phyloP scores from a whole-genome alignment of 345 rosid genomes.

The Eucalyptus grandis region DNA sequence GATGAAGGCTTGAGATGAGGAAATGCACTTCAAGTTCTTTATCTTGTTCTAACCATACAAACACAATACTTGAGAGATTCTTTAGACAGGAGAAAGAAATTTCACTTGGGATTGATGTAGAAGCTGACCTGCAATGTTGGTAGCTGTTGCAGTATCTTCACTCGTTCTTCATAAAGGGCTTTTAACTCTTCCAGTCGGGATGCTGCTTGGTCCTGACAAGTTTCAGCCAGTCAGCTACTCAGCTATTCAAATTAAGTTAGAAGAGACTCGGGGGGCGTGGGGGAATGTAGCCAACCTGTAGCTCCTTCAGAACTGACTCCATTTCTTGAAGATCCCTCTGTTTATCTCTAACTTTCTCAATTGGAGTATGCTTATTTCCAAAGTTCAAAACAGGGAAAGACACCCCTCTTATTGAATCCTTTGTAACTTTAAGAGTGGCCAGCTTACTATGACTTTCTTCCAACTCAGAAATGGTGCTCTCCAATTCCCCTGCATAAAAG shows the following conservation, averaged over 20 bases:
- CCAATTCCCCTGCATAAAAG: conserved; percentile 57
- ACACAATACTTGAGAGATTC: conserved; percentile 1
- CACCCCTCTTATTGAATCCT: conserved; percentile 71
- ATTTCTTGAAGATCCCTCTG: conserved; percentile 64
- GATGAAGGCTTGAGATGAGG: conserved; percentile 55
- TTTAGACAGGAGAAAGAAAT: background rate
- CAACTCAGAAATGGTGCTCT: conserved; percentile 46
- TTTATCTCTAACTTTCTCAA: conserved; percentile 58
- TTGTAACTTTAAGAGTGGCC: conserved; percentile 68
- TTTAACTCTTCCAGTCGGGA: conserved; percentile 55
- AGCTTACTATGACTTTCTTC: conserved; percentile 54
- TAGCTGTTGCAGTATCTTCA: conserved; percentile 46
- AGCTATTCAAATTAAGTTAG: background rate
- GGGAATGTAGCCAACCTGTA: conserved; percentile 28
- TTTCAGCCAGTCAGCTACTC: conserved; percentile 2
- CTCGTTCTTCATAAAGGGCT: conserved; percentile 68
- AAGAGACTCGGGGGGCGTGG: background rate
- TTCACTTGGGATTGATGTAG: background rate
- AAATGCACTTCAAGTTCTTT: conserved; percentile 56
- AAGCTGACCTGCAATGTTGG: conserved; percentile 54
- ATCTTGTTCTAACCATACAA: conserved; percentile 44
- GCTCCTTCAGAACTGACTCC: conserved; percentile 57
- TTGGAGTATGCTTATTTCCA: conserved; percentile 47
- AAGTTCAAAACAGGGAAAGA: conserved; percentile 62
- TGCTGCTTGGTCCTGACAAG: conserved; percentile 60